Percentiles rank a stretch among this genome's conserved stretches.
Conservation (phyloP, 2,329 filamentous ascomycete genomes). For the Fusarium buharicum region DNA sequence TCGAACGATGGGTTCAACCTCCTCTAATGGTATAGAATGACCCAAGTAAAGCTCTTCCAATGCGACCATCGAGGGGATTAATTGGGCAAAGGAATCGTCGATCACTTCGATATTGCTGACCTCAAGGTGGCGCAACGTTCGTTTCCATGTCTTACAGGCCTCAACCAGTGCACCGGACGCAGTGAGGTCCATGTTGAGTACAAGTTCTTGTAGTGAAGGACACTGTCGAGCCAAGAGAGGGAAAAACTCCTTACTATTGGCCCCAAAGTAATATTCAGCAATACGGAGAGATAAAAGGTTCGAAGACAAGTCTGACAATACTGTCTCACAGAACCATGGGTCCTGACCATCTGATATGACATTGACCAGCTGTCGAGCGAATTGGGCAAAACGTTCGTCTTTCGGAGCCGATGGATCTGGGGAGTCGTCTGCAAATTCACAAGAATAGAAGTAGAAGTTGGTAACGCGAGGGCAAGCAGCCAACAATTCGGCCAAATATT, state of each 20-base stretch:
- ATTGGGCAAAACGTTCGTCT: not conserved
- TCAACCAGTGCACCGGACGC: not conserved
- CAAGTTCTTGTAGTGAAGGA: conserved; percentile 6
- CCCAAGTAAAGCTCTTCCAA: conserved; percentile 1
- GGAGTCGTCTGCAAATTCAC: not conserved
- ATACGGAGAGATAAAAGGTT: conserved; percentile 1
- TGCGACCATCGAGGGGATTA: conserved; percentile 1
- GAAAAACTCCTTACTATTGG: not conserved
- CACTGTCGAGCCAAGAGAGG: not conserved
- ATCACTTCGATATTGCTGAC: not conserved
- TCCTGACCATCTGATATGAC: not conserved
- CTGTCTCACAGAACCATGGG: not conserved
- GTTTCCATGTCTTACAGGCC: conserved; percentile 16
- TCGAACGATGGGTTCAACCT: not conserved
- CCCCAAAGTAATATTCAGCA: not conserved
- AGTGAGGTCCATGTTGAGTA: not conserved
- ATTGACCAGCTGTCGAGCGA: not conserved
- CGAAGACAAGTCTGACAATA: not conserved
- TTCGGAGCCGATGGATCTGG: not conserved
- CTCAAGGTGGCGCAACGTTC: conserved; percentile 9
- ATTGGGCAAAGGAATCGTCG: not conserved
- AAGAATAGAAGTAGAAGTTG: conserved; percentile 5
- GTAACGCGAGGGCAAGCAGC: conserved; percentile 14
- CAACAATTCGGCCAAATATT: conserved; percentile 14
- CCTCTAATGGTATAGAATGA: not conserved